Evolutionary conservation across 179 eudicot species (phyloP), one percentile per base, ranked within the genome.

Genomic region (Silene vulgaris): DNA sequence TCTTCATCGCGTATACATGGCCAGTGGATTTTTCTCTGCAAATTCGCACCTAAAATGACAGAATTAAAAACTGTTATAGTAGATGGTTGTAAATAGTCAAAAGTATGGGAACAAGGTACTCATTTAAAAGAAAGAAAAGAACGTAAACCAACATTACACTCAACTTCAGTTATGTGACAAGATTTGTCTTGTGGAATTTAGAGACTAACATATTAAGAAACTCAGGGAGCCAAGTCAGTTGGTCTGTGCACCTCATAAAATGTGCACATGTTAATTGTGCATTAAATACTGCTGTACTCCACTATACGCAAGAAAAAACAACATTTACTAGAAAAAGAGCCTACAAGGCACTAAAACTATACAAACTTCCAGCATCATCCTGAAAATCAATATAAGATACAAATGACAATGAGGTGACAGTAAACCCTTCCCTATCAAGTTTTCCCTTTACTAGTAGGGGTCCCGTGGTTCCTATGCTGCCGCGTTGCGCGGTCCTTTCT

Each of bases 1-100:
- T 91, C 80, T 89, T 91, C 95, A 93, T 93, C 21, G 98, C 98
- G 82, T 88, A 93, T 5, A 93, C 98, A 72, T 86, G 83, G 69
- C 90, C 85, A 62, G 90, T 88, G 66, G 89, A 78, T 86, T 89
- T 93, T 80, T 93, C 97, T 73, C 92, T 82, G 74, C 98, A 93
- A 65, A 93, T 74, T 83, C 98, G 84, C 54, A 93, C 98, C 98
- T 93, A 84, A 23, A 54, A 71, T 63, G 73, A 74, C 76, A 64
- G 28, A 73, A 76, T 60, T 68, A 23, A 13, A 16, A 23, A 26
- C 14, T 70, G 57, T 71, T 52, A 23, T 40, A 19, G 20, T 17
- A 69, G 57, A 43, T 69, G 29, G 30, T 12, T 43, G 35, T 19
- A 61, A 5, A 19, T 19, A 13, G 63, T 7, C 28, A 17, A 8